Conservation (phyloP, 2,329 filamentous ascomycete genomes). For the Fusarium sp. region DNA sequence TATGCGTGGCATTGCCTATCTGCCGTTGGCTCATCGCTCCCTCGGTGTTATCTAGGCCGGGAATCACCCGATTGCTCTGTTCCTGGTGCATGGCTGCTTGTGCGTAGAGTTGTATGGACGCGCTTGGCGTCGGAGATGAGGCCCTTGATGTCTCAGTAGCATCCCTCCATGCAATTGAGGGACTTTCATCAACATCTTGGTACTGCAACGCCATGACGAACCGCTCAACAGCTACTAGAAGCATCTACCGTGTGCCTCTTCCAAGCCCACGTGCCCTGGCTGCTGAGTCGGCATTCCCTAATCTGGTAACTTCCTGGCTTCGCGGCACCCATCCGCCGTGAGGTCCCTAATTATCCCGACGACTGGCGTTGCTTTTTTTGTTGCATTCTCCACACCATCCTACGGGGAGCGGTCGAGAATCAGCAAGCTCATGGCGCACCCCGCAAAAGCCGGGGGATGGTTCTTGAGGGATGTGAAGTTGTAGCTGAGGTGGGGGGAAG, state of each 20-base stretch:
- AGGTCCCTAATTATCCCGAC: slow-evolving; percentile 35
- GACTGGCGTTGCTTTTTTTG: slow-evolving; percentile 1
- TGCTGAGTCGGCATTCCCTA: background rate
- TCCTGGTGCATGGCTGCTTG: background rate
- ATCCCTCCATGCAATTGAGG: background rate
- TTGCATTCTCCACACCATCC: background rate
- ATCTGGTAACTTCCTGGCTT: background rate
- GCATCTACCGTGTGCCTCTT: slow-evolving; percentile 2
- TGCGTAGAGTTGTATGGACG: background rate
- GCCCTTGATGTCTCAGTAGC: background rate
- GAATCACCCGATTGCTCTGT: background rate
- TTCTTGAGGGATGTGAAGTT: background rate
- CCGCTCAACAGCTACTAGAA: background rate
- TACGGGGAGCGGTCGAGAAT: background rate
- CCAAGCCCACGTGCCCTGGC: background rate
- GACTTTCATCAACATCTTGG: background rate
- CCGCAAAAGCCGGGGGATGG: slow-evolving; percentile 16
- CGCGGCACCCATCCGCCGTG: background rate
- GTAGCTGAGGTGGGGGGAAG: background rate
- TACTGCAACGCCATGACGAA: background rate
- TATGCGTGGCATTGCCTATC: background rate
- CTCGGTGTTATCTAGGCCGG: slow-evolving; percentile 2
- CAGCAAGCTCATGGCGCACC: slow-evolving; percentile 1
- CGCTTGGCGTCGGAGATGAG: background rate
- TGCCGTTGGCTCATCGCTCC: background rate